phyloP scores from a whole-genome alignment of 2,329 filamentous ascomycete species.

The Diaporthe velutina region DNA sequence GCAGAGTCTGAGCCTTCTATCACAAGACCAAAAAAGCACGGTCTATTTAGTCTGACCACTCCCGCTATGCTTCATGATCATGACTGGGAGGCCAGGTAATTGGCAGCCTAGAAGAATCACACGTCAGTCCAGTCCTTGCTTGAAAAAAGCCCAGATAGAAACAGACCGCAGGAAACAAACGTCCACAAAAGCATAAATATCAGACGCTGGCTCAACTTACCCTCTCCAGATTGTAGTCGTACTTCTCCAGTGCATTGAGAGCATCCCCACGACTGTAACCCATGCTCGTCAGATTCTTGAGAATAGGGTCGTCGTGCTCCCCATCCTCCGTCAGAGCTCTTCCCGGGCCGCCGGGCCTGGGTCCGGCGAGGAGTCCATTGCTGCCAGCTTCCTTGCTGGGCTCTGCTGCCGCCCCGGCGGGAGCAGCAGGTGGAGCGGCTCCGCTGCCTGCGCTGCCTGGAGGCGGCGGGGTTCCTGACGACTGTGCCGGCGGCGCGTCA shows the following conservation, averaged over 20 bases:
- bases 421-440: slow-evolving; percentile 44
- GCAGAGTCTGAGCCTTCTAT: neutral
- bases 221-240: slow-evolving; percentile 95
- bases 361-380: slow-evolving; percentile 27
- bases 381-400: slow-evolving; percentile 45
- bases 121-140: slow-evolving; percentile 31
- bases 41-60: neutral
- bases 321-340: slow-evolving; percentile 80
- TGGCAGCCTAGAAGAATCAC: slow-evolving; percentile 60
- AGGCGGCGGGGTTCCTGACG: slow-evolving; percentile 44
- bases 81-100: slow-evolving; percentile 68
- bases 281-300: slow-evolving; percentile 92
- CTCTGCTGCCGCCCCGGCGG: slow-evolving; percentile 42
- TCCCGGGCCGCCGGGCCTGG: slow-evolving; percentile 55
- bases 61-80: slow-evolving; percentile 44
- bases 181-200: neutral
- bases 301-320: slow-evolving; percentile 89
- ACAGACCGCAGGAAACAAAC: neutral
- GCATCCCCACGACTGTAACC: slow-evolving; percentile 83
- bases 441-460: slow-evolving; percentile 41
- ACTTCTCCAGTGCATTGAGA: slow-evolving; percentile 87
- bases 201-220: slow-evolving; percentile 63
- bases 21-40: neutral
- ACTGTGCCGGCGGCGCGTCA: slow-evolving; percentile 53
- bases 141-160: neutral